Conservation (phyloP, 2,329 filamentous ascomycete genomes). For the Tolypocladium inflatum region DNA sequence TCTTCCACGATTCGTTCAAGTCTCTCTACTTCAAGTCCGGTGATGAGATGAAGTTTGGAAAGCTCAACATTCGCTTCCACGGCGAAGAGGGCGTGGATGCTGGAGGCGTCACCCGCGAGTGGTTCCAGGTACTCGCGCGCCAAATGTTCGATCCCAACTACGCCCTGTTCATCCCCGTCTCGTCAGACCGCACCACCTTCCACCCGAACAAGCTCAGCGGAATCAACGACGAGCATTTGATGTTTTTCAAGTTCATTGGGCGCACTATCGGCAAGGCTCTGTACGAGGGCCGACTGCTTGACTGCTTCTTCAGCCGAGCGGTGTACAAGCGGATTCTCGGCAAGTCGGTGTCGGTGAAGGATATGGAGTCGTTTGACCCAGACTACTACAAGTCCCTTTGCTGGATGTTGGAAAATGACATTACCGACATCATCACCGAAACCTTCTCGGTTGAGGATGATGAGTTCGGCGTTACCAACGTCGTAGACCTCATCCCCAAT, state of each 20-base stretch:
- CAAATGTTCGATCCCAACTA: constrained; percentile 99
- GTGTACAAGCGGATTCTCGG: constrained; percentile 97
- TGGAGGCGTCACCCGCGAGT: constrained; percentile 93
- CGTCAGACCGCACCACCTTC: constrained; percentile 95
- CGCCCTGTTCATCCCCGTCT: constrained; percentile 90
- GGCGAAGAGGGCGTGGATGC: constrained; percentile 97
- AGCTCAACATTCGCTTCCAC: constrained; percentile 94
- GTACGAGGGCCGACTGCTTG: constrained; percentile 89
- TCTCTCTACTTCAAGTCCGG: constrained; percentile 95
- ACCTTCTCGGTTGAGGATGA: constrained; percentile 93
- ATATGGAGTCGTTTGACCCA: constrained; percentile 97
- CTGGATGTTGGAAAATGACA: constrained; percentile 98
- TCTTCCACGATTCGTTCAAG: constrained; percentile 97
- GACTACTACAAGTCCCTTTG: constrained; percentile 98
- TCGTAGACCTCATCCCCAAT: constrained; percentile 77
- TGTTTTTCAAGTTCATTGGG: constrained; percentile 99
- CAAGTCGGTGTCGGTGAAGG: constrained; percentile 92
- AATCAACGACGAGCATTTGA: constrained; percentile 89
- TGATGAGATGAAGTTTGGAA: constrained; percentile 98
- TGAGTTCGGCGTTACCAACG: constrained; percentile 81
- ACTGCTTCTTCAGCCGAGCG: constrained; percentile 97
- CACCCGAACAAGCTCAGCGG: constrained; percentile 91
- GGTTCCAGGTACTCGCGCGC: constrained; percentile 94
- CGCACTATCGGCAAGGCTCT: constrained; percentile 96
- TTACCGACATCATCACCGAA: constrained; percentile 94